phyloP scores from a whole-genome alignment of 2,329 filamentous ascomycete genomes.

The Nakataea oryzae region DNA sequence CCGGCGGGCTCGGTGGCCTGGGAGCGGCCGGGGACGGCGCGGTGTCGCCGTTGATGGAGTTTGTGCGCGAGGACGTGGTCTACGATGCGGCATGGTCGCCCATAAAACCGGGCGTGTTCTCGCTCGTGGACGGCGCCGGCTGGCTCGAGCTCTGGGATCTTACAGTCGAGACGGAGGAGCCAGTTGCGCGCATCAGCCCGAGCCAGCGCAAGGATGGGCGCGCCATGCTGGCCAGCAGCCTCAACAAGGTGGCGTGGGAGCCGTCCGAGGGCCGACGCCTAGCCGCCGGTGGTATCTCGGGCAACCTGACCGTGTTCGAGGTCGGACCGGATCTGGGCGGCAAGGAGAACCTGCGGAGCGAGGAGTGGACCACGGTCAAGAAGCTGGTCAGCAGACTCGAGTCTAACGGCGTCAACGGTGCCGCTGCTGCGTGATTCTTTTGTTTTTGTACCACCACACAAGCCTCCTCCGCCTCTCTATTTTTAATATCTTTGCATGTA shows the following conservation, averaged over 20 bases:
- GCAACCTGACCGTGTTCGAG: conserved; percentile 85
- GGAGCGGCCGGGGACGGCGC: conserved; percentile 31
- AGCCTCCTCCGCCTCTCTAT: neutral
- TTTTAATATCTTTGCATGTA: neutral
- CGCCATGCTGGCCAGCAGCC: conserved; percentile 67
- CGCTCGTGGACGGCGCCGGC: conserved; percentile 85
- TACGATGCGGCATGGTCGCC: conserved; percentile 96
- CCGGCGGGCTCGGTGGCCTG: conserved; percentile 25
- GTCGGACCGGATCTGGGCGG: conserved; percentile 74
- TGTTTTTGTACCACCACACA: neutral
- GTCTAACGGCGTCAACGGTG: conserved; percentile 19
- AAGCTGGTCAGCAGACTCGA: conserved; percentile 73
- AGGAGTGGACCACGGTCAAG: conserved; percentile 93
- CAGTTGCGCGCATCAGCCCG: conserved; percentile 69
- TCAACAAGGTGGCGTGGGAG: conserved; percentile 96
- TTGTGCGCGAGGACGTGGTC: conserved; percentile 89
- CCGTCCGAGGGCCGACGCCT: conserved; percentile 75
- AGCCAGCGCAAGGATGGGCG: conserved; percentile 53
- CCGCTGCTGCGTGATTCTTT: neutral
- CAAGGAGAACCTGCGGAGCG: conserved; percentile 69
- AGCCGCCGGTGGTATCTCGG: conserved; percentile 86
- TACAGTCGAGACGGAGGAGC: conserved; percentile 84
- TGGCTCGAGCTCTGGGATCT: conserved; percentile 94
- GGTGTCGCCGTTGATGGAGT: conserved; percentile 72
- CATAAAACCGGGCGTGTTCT: conserved; percentile 87